phyloP scores from a whole-genome alignment of 148 eudicot species.

The Amaranthus hypochondriacus region DNA sequence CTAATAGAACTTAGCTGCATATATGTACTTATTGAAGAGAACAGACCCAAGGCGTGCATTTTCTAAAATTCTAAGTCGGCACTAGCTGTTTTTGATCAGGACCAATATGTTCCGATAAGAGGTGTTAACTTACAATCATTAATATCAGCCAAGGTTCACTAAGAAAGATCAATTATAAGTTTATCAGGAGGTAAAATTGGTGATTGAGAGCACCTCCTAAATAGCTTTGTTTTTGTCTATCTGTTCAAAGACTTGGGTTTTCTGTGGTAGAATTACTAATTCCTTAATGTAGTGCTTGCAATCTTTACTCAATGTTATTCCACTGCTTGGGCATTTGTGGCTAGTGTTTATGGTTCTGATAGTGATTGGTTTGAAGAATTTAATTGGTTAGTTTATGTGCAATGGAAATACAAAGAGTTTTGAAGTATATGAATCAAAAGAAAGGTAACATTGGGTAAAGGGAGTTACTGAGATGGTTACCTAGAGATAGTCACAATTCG shows the following conservation, averaged over 20 bases:
- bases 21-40: no score
- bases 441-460: constrained; percentile 5
- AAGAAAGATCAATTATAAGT: no score
- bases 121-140: no score
- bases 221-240: neutral
- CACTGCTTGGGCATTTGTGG: neutral
- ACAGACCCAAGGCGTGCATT: no score
- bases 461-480: neutral
- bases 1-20: no score
- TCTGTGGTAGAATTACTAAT: neutral
- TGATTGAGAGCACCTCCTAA: neutral
- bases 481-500: neutral
- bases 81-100: no score
- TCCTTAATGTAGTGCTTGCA: neutral
- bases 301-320: neutral
- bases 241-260: neutral
- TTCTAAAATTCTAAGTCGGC: no score
- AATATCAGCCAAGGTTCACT: no score
- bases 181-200: no score
- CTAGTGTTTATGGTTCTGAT: neutral
- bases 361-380: neutral
- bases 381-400: neutral
- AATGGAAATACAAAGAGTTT: neutral
- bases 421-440: neutral
- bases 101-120: no score